Base-by-base conservation (phyloP, 345 rosid species). In the Syzygium grande region DNA sequence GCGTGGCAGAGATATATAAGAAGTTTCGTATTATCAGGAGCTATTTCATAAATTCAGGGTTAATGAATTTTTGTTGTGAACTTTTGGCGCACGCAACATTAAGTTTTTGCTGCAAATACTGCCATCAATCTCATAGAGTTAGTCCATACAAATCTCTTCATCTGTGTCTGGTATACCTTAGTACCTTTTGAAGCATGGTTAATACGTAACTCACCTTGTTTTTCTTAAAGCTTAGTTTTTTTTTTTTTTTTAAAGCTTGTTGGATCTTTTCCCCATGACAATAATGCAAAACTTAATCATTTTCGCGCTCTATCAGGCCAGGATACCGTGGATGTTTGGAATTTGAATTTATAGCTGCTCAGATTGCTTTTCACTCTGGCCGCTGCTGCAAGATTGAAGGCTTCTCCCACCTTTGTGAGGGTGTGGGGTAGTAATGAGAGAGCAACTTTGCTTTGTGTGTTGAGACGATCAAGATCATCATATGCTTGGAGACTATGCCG, bases 341-440 rank as follows among this genome's bases (percentile, higher is more conserved):
- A 86, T 77, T 92, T 87, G 89, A 92, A 88, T 95, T 88, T 90
- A 87, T 94, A 90, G 93, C 93, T 90, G 90, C 86, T 84, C 89
- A 87, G 90, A 84, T 89, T 92, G 85, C 88, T 90, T 91, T 96
- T 94, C 97, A 98, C 96, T 96, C 99, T 98, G 99, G 99, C 99
- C 95, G 96, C 98, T 93, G 89, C 96, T 91, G 90, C 93, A 89
- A 91, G 92, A 88, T 84, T 89, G 65, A 90, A 92, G 89, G 89
- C 89, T 93, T 94, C 98, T 98, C 97, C 94, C 99, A 96, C 99
- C 99, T 97, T 92, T 56, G 91, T 89, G 94, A 88, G 95, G 97
- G 98, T 96, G 99, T 94, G 96, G 98, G 97, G 94, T 93, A 95
- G 94, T 93, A 87, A 88, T 61, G 87, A 93, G 90, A 91, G 88